Percentiles rank a stretch among this genome's conserved stretches.
These are phyloP conservation scores for Arthroderma sp. DNA, from an alignment of 2,329 filamentous ascomycete species.

Conservation along the genomic window DNA sequence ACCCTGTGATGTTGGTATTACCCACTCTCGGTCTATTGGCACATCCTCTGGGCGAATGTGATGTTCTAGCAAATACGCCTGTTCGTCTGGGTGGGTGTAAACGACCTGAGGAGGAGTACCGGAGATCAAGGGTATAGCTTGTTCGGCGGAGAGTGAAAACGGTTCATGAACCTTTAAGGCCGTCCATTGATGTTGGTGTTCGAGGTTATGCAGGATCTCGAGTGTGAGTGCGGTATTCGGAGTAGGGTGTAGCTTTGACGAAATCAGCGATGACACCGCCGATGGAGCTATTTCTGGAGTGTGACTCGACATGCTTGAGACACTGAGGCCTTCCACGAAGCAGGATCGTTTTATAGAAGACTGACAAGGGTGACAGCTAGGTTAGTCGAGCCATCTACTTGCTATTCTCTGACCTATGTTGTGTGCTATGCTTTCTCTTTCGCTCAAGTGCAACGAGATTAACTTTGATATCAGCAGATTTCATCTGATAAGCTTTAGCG, in stretches of 20 bases:
- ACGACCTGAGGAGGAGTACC: constrained; percentile 49
- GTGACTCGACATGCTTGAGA: not conserved
- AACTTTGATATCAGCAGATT: not conserved
- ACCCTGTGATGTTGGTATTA: constrained; percentile 47
- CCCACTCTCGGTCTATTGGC: constrained; percentile 44
- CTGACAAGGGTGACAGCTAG: not conserved
- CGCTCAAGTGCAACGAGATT: not conserved
- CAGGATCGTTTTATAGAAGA: not conserved
- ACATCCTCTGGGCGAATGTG: constrained; percentile 38
- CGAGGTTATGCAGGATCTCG: constrained; percentile 52
- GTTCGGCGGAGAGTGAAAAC: constrained; percentile 17
- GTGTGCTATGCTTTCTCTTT: not conserved
- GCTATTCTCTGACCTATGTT: not conserved
- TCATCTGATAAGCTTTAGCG: not conserved
- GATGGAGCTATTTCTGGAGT: constrained; percentile 19
- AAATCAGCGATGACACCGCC: constrained; percentile 32
- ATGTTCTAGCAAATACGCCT: constrained; percentile 46
- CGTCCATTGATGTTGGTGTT: constrained; percentile 51
- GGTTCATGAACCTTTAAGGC: constrained; percentile 42
- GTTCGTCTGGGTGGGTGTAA: constrained; percentile 54
- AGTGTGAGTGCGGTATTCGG: constrained; percentile 39
- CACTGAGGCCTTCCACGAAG: not conserved
- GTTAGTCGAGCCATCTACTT: not conserved
- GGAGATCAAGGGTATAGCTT: constrained; percentile 43
- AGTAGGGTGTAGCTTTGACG: constrained; percentile 18